phyloP scores from a whole-genome alignment of 768 basidiomycete species.

The Hysterangium stoloniferum region DNA sequence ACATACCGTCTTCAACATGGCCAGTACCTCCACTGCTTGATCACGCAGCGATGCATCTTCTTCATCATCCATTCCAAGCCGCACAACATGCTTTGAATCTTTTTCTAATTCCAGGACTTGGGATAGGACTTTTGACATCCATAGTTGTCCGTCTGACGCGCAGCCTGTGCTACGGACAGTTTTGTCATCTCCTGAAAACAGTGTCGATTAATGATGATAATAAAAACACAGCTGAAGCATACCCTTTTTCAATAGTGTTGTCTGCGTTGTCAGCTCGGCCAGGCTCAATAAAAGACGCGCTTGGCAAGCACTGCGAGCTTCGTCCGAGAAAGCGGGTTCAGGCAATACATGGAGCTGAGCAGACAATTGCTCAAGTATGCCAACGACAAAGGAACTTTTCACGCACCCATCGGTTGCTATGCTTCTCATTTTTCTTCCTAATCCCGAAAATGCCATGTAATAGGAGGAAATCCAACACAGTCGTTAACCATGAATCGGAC shows the following conservation, averaged over 20 bases:
- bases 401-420: constrained; percentile 50
- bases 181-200: constrained; percentile 36
- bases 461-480: constrained; percentile 72
- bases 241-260: constrained; percentile 46
- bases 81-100: constrained; percentile 60
- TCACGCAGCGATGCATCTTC: constrained; percentile 27
- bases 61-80: constrained; percentile 45
- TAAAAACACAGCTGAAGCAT: constrained; percentile 15
- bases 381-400: constrained; percentile 2
- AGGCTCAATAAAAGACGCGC: constrained; percentile 64
- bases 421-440: constrained; percentile 66
- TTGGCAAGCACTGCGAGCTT: constrained; percentile 58
- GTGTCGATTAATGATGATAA: not conserved
- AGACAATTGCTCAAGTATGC: constrained; percentile 3
- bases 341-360: constrained; percentile 54
- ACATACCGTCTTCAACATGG: constrained; percentile 21
- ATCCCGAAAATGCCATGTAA: constrained; percentile 77
- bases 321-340: constrained; percentile 65
- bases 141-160: constrained; percentile 68
- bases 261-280: constrained; percentile 61
- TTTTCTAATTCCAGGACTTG: constrained; percentile 37
- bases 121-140: constrained; percentile 59
- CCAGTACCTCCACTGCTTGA: constrained; percentile 31
- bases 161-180: constrained; percentile 48
- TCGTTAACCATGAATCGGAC: constrained; percentile 67